phyloP scores from a whole-genome alignment of 441 rosid genomes.

The Eutrema salsugineum region DNA sequence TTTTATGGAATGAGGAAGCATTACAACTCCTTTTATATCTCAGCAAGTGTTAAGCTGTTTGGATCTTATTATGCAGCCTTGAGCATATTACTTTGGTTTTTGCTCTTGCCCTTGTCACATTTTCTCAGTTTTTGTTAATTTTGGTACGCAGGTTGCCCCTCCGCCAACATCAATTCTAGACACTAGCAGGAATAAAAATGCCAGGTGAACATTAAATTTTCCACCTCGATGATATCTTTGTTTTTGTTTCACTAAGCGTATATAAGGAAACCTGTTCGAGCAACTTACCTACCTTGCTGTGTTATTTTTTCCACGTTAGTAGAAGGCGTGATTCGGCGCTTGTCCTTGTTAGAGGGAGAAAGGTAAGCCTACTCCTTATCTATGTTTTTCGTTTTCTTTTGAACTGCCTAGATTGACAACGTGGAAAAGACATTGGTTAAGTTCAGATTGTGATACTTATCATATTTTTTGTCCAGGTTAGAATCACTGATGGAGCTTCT shows the following conservation, averaged over 20 bases:
- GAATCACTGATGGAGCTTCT: slow-evolving; percentile 59
- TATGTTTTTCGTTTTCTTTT: neutral
- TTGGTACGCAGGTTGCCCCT: slow-evolving; percentile 44
- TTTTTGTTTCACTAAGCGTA: neutral
- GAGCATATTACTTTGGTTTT: neutral
- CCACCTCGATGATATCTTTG: neutral
- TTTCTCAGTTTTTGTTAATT: slow-evolving; percentile 6
- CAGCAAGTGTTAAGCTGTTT: neutral
- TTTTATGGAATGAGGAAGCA: neutral
- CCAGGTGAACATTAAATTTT: slow-evolving; percentile 40
- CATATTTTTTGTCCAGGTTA: slow-evolving; percentile 47
- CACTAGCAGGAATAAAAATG: slow-evolving; percentile 43
- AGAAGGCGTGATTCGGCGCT: slow-evolving; percentile 43
- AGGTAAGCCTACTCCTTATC: slow-evolving; percentile 35
- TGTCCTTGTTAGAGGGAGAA: slow-evolving; percentile 49
- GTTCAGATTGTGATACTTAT: slow-evolving; percentile 11
- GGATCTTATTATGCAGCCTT: neutral
- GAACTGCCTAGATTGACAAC: neutral
- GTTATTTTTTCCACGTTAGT: slow-evolving; percentile 26
- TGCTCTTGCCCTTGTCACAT: neutral
- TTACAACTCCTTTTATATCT: neutral
- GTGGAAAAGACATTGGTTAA: neutral
- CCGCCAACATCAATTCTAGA: slow-evolving; percentile 45
- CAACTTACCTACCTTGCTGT: neutral
- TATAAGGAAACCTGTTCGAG: neutral